These are phyloP conservation scores for Septoria petroselini DNA, from an alignment of 2,329 filamentous ascomycete species.

Conservation along the genomic window DNA sequence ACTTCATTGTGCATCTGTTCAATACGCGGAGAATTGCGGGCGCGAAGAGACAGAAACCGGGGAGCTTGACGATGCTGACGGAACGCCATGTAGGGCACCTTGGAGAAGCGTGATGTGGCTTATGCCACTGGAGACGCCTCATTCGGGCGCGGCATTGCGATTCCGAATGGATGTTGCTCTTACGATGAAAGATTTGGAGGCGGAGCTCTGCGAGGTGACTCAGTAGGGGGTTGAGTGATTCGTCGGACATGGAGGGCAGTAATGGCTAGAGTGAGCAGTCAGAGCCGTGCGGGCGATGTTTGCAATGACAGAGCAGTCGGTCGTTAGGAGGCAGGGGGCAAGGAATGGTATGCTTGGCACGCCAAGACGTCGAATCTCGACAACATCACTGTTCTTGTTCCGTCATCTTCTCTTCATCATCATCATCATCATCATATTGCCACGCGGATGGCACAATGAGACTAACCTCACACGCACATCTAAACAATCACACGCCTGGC, in stretches of 20 bases:
- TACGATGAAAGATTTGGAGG: conserved; percentile 9
- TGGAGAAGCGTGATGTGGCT: conserved; percentile 12
- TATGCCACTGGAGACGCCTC: conserved; percentile 10
- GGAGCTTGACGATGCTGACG: conserved; percentile 15
- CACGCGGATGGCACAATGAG: too few relatives aligned
- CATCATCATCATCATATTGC: too few relatives aligned
- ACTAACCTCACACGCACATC: neutral
- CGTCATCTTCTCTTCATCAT: too few relatives aligned
- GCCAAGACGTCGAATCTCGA: too few relatives aligned
- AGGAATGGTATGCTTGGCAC: too few relatives aligned
- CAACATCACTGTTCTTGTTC: too few relatives aligned
- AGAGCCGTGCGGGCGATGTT: too few relatives aligned
- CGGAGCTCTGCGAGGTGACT: conserved; percentile 13
- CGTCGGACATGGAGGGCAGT: too few relatives aligned
- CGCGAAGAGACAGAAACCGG: conserved; percentile 7
- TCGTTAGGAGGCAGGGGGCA: too few relatives aligned
- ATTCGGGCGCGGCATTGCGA: conserved; percentile 5
- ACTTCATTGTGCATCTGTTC: conserved; percentile 15
- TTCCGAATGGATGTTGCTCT: conserved; percentile 1
- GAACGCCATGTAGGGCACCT: conserved; percentile 11
- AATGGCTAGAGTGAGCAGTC: too few relatives aligned
- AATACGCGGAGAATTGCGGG: conserved; percentile 16
- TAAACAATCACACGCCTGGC: too few relatives aligned
- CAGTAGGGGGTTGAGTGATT: conserved; percentile 6
- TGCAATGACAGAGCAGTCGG: too few relatives aligned